These are phyloP conservation scores for Fusarium equiseti DNA, from an alignment of 2,329 filamentous ascomycete genomes.

Conservation along the genomic window DNA sequence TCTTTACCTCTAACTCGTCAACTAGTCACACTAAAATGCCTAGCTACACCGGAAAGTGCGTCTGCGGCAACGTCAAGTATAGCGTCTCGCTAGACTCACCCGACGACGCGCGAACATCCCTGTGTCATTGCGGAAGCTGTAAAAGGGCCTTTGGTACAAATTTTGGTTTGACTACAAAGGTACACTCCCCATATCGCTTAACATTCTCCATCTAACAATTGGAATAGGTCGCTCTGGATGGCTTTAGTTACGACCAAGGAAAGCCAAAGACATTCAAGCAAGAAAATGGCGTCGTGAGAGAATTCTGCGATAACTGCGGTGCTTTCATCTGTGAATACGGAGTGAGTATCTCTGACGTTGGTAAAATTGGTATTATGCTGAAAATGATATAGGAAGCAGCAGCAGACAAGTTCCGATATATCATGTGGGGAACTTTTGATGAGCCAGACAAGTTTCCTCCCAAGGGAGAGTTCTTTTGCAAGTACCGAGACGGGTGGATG, in stretches of 20 bases:
- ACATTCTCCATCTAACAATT: rapidly evolving
- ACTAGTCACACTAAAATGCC: slow-evolving; percentile 1
- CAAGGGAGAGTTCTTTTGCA: slow-evolving; percentile 68
- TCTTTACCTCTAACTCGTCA: not conserved
- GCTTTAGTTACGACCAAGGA: slow-evolving; percentile 21
- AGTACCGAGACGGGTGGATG: slow-evolving; percentile 59
- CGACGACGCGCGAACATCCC: slow-evolving; percentile 24
- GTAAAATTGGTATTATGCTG: not conserved
- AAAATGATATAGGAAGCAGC: slow-evolving; percentile 52
- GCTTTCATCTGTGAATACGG: slow-evolving; percentile 39
- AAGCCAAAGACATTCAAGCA: slow-evolving; percentile 28
- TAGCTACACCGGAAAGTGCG: slow-evolving; percentile 23
- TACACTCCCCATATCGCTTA: rapidly evolving
- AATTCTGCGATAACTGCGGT: slow-evolving; percentile 34
- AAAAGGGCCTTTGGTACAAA: slow-evolving; percentile 30
- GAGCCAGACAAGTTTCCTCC: slow-evolving; percentile 61
- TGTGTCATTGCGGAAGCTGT: slow-evolving; percentile 27
- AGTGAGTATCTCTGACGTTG: not conserved
- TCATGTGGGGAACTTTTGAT: slow-evolving; percentile 63
- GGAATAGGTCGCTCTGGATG: slow-evolving; percentile 5
- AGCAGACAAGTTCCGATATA: slow-evolving; percentile 58
- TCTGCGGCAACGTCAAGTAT: slow-evolving; percentile 28
- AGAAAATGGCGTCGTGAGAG: slow-evolving; percentile 25
- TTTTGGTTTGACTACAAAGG: slow-evolving; percentile 30
- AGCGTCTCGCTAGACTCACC: slow-evolving; percentile 21